These are phyloP conservation scores for Syzygium syzygioides DNA, from an alignment of 441 rosid species.

Conservation along the genomic window DNA sequence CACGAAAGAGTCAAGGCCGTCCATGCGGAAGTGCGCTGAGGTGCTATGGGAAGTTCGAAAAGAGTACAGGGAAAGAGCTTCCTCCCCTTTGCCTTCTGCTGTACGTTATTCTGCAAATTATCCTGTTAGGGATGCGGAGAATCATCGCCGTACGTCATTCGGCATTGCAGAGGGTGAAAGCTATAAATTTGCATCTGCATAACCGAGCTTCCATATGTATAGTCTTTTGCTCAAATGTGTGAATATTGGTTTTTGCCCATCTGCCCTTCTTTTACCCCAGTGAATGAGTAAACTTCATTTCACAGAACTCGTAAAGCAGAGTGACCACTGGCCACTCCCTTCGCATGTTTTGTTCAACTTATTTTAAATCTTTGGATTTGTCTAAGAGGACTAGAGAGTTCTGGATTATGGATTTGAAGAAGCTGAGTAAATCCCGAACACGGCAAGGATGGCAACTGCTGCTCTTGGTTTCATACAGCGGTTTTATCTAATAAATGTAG, in stretches of 20 bases:
- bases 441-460: neutral
- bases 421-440: neutral
- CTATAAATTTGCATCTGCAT: conserved; percentile 43
- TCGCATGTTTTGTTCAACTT: neutral
- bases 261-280: neutral
- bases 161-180: conserved; percentile 39
- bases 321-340: neutral
- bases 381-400: neutral
- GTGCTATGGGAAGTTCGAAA: conserved; percentile 66
- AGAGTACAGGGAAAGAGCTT: conserved; percentile 34
- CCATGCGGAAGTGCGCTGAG: conserved; percentile 72
- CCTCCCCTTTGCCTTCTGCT: conserved; percentile 23
- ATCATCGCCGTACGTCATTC: conserved; percentile 24
- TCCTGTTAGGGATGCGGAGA: conserved; percentile 27
- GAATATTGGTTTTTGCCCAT: neutral
- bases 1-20: conserved; percentile 53
- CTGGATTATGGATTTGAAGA: neutral
- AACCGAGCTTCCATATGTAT: conserved; percentile 17
- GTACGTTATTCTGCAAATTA: conserved; percentile 40
- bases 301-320: neutral
- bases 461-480: neutral
- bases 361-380: neutral
- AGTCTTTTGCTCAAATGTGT: neutral
- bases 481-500: neutral
- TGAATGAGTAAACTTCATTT: neutral